phyloP scores from a whole-genome alignment of 768 basidiomycete species.

The Mycena metata region DNA sequence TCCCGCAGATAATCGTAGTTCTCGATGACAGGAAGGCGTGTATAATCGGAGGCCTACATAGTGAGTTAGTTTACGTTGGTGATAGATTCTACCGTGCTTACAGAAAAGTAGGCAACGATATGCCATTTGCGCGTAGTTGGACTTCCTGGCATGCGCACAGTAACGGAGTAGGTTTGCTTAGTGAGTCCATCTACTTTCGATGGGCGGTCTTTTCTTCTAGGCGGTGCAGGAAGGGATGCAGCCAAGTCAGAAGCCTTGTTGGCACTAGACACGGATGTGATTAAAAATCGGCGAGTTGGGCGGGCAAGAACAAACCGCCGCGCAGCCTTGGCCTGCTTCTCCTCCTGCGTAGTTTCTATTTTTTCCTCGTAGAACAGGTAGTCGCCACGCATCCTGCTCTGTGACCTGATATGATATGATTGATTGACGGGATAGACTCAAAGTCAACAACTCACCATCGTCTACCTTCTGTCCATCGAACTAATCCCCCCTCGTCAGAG shows the following conservation, averaged over 20 bases:
- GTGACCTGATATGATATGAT: slow-evolving; percentile 66
- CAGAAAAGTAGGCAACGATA: slow-evolving; percentile 86
- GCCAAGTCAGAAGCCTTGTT: slow-evolving; percentile 55
- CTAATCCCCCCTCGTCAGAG: slow-evolving; percentile 69
- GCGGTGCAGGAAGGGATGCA: slow-evolving; percentile 68
- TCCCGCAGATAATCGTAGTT: slow-evolving; percentile 80
- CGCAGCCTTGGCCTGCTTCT: slow-evolving; percentile 84
- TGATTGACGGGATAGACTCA: background rate
- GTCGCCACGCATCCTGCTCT: slow-evolving; percentile 87
- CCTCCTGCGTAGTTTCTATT: slow-evolving; percentile 83
- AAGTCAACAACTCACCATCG: slow-evolving; percentile 65
- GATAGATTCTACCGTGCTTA: slow-evolving; percentile 48
- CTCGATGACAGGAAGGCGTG: slow-evolving; percentile 78
- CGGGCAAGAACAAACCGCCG: slow-evolving; percentile 63
- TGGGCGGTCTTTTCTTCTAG: slow-evolving; percentile 81
- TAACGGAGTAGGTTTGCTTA: slow-evolving; percentile 88
- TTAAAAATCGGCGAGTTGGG: slow-evolving; percentile 1
- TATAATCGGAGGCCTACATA: slow-evolving; percentile 81
- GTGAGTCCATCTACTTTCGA: slow-evolving; percentile 86
- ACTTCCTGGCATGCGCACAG: slow-evolving; percentile 73
- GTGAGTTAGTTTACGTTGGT: background rate
- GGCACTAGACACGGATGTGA: slow-evolving; percentile 31
- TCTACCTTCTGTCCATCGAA: slow-evolving; percentile 87
- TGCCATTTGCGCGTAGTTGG: slow-evolving; percentile 81
- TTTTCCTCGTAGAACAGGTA: slow-evolving; percentile 90